These are phyloP conservation scores for Lentinula sp. DNA, from an alignment of 768 basidiomycete genomes.

Conservation along the genomic window DNA sequence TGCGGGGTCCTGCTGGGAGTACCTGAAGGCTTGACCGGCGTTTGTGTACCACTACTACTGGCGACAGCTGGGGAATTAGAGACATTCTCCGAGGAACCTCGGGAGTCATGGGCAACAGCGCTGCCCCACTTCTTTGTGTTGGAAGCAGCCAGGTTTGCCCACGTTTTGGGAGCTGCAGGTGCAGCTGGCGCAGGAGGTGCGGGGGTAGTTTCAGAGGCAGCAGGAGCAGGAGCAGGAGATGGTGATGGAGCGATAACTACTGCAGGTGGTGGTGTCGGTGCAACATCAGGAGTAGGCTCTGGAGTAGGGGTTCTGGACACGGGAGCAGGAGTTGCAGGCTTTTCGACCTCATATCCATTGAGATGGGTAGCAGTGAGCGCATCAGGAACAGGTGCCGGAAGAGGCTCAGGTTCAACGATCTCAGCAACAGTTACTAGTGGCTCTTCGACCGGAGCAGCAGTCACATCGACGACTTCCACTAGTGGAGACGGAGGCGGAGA, in stretches of 20 bases:
- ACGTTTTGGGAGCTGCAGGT: constrained; percentile 64
- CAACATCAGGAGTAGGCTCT: constrained; percentile 17
- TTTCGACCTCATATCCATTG: constrained; percentile 11
- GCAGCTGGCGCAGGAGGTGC: constrained; percentile 27
- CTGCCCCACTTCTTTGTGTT: constrained; percentile 83
- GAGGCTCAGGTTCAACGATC: constrained; percentile 14
- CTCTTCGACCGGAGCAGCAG: constrained; percentile 11
- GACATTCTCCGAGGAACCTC: constrained; percentile 65
- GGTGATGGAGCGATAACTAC: constrained; percentile 22
- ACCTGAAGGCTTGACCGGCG: constrained; percentile 18
- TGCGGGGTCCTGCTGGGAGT: constrained; percentile 23
- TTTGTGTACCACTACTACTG: constrained; percentile 32
- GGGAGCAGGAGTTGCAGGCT: constrained; percentile 19
- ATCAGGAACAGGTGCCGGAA: constrained; percentile 24
- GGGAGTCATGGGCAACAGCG: constrained; percentile 70
- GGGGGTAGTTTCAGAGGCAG: constrained; percentile 25
- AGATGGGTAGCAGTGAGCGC: background rate
- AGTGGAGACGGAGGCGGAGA: constrained; percentile 21
- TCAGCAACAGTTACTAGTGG: constrained; percentile 25
- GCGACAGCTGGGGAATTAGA: constrained; percentile 25
- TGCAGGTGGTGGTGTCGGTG: constrained; percentile 21
- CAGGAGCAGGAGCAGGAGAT: constrained; percentile 21
- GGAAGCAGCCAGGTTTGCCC: constrained; percentile 88
- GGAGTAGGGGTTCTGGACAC: constrained; percentile 17
- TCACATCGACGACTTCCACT: constrained; percentile 17